Evolutionary conservation across 768 basidiomycete species (phyloP).

Genomic region (Hydnomerulius pinastri): DNA sequence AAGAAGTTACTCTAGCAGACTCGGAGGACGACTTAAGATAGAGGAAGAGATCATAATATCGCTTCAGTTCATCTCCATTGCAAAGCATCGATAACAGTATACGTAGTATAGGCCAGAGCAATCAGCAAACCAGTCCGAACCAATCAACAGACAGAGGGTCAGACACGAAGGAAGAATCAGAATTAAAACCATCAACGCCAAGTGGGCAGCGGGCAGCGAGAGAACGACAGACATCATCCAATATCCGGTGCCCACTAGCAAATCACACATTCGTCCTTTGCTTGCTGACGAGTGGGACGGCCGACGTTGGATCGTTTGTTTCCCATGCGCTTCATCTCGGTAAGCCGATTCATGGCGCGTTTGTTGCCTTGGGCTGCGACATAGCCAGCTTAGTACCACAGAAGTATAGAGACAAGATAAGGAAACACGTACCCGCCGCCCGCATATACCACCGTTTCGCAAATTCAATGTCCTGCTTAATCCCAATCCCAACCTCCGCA

Average conservation of each 20-base stretch:
- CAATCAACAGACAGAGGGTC: conserved; percentile 8
- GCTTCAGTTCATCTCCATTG: too few relatives aligned
- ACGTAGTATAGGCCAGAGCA: conserved; percentile 5
- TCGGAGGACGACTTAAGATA: too few relatives aligned
- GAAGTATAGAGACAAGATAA: neutral
- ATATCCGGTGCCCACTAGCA: conserved; percentile 39
- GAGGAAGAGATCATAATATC: too few relatives aligned
- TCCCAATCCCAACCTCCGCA: conserved; percentile 95
- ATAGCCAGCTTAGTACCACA: neutral
- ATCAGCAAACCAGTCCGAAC: conserved; percentile 2
- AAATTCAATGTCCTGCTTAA: conserved; percentile 93
- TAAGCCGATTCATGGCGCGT: conserved; percentile 92
- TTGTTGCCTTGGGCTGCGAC: conserved; percentile 92
- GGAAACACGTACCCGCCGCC: conserved; percentile 77
- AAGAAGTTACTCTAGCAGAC: too few relatives aligned
- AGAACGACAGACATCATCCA: conserved; percentile 9
- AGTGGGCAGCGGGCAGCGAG: conserved; percentile 5
- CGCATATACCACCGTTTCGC: conserved; percentile 99
- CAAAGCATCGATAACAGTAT: conserved; percentile 20
- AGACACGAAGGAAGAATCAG: conserved; percentile 2
- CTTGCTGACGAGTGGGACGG: conserved; percentile 90
- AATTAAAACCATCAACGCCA: conserved; percentile 17
- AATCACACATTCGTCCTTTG: conserved; percentile 91
- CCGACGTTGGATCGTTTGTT: conserved; percentile 75
- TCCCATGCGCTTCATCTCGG: conserved; percentile 91